Base-by-base conservation (phyloP, 805 yeast species). In the Diddensiella transvaalensis region DNA sequence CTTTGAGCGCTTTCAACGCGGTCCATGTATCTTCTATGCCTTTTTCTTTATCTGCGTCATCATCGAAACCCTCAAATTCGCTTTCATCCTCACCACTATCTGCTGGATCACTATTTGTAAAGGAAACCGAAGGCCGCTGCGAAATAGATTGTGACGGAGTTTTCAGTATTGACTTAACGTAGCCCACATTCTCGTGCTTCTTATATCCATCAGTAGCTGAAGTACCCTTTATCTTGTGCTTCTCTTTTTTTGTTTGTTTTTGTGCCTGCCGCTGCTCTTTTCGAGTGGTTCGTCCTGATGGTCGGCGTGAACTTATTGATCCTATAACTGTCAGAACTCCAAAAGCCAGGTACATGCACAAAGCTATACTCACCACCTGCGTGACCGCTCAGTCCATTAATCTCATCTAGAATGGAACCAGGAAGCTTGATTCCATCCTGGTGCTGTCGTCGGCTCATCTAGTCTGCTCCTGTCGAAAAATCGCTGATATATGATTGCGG, bases 1-100 rank as follows among this genome's bases (percentile, higher is more conserved):
- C 69, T 55, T 71, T 76, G 44, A 68, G 52, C 26, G 70, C 71
- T 60, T 64, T 72, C 46, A 75, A 57, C 3, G 74, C 70, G 2
- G 67, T 73, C 71, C 71, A 70, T 1, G 76, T 76, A 40, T 72
- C 76, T 3, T 62, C 69, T 4, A 58, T 30, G 21, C 35, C 15
- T 11, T 42, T 35, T 10, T 10, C 29, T 11, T 38, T 15, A n/a
- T 40, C 42, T 17, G 10, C 41, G 17, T 23, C 29, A 17, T 43
- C 48, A 29, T 35, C 43, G 10, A 42, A 46, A 5, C 38, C 44
- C 8, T 4, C 45, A 15, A 43, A 36, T 4, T 10, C 17, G 33
- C 41, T 43, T 17, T 10, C 21, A 17, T 21, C 29, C 10, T 43
- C 66, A 26, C 57, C 60, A n/a, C 55, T 54, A 2, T 44, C 60